These are phyloP conservation scores for Usnea hakonensis DNA, from an alignment of 495 filamentous ascomycete species.

Conservation along the genomic window DNA sequence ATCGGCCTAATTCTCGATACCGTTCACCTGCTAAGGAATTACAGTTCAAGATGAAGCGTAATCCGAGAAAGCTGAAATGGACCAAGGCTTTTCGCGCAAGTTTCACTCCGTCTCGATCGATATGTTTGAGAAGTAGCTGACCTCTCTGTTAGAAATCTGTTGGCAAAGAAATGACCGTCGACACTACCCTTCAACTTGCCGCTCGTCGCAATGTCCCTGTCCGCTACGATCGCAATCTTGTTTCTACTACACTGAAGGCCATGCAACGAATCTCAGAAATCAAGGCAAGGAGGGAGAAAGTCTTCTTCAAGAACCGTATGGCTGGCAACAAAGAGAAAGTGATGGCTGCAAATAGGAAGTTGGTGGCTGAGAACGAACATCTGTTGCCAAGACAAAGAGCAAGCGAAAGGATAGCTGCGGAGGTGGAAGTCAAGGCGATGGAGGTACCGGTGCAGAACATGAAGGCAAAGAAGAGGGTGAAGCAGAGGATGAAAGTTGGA, in stretches of 20 bases:
- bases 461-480: conserved; percentile 44
- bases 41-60: conserved; percentile 93
- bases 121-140: conserved; percentile 24
- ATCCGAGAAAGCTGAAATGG: conserved; percentile 78
- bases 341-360: conserved; percentile 66
- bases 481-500: conserved; percentile 55
- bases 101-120: background rate
- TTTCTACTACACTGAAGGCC: conserved; percentile 76
- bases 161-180: conserved; percentile 90
- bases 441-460: conserved; percentile 25
- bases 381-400: conserved; percentile 60
- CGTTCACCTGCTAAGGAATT: background rate
- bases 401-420: conserved; percentile 46
- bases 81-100: conserved; percentile 49
- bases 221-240: conserved; percentile 87
- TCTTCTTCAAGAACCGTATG: conserved; percentile 89
- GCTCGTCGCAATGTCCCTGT: conserved; percentile 88
- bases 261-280: conserved; percentile 92
- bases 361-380: conserved; percentile 88
- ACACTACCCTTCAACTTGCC: conserved; percentile 86
- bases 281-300: conserved; percentile 68
- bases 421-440: conserved; percentile 25
- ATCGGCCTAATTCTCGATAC: background rate
- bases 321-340: conserved; percentile 77
- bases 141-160: conserved; percentile 55